Conservation (phyloP, 2,329 filamentous ascomycete species). For the Chaetomium olivaceum region DNA sequence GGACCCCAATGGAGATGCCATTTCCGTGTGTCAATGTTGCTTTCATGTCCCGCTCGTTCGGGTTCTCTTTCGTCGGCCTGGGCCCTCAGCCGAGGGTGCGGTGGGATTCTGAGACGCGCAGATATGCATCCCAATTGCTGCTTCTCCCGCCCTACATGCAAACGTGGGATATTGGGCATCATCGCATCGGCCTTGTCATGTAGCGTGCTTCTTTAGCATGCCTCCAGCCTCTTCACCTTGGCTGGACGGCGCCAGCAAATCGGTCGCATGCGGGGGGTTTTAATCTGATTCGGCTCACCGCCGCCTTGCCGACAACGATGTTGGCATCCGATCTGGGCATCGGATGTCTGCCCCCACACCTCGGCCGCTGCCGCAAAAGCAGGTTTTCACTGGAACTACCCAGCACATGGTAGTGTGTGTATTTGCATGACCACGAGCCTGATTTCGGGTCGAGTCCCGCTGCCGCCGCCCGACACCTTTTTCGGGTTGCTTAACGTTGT, state of each 20-base stretch:
- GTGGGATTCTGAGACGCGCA: conserved; percentile 18
- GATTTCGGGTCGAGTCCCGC: conserved; percentile 2
- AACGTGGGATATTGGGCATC: conserved; percentile 28
- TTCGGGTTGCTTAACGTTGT: neutral
- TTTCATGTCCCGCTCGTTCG: neutral
- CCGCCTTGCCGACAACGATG: conserved; percentile 21
- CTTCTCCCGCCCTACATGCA: conserved; percentile 24
- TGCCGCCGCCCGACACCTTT: neutral
- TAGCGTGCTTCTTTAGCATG: conserved; percentile 17
- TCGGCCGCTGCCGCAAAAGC: conserved; percentile 8
- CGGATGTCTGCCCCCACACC: conserved; percentile 16
- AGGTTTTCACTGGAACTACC: neutral
- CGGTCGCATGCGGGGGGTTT: conserved; percentile 25
- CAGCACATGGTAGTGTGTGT: neutral
- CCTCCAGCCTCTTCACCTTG: conserved; percentile 23
- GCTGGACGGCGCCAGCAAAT: conserved; percentile 25
- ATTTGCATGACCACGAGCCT: neutral
- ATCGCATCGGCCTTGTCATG: conserved; percentile 28
- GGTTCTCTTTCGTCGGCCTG: conserved; percentile 5
- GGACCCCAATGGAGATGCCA: neutral
- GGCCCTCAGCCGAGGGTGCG: conserved; percentile 4
- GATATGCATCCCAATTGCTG: conserved; percentile 25
- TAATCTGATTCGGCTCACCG: conserved; percentile 26
- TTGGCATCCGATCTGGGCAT: conserved; percentile 19
- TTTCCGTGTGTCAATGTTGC: neutral